Conservation (phyloP, 192 early-diverging fungal genomes). For the Coemansia reversa region DNA sequence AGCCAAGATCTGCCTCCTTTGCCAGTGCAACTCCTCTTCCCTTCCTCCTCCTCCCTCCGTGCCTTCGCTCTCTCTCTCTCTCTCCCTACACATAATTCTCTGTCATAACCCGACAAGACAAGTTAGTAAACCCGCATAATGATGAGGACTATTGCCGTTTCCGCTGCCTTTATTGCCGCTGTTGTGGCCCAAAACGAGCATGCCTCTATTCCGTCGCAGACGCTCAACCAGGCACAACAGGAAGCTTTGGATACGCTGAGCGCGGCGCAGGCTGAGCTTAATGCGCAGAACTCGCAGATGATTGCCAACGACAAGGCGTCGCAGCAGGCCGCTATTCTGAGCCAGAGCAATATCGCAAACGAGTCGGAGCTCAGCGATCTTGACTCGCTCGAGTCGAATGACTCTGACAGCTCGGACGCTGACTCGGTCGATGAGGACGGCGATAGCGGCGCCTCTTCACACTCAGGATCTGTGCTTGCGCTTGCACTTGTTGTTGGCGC, state of each 20-base stretch:
- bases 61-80: neutral
- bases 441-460: constrained; percentile 23
- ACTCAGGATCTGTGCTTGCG: constrained; percentile 41
- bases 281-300: constrained; percentile 38
- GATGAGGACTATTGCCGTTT: constrained; percentile 34
- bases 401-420: constrained; percentile 15
- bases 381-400: constrained; percentile 25
- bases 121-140: neutral
- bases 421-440: constrained; percentile 14
- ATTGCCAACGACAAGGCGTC: constrained; percentile 42
- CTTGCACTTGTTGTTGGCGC: constrained; percentile 33
- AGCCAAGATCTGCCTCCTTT: neutral
- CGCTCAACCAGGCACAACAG: constrained; percentile 43
- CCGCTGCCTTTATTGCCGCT: constrained; percentile 27
- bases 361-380: constrained; percentile 25
- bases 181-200: constrained; percentile 16
- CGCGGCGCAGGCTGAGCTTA: constrained; percentile 43
- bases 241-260: constrained; percentile 46
- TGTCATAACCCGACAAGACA: neutral
- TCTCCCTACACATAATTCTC: neutral
- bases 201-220: constrained; percentile 30
- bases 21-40: neutral
- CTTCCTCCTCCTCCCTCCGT: neutral
- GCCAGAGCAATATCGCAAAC: constrained; percentile 32
- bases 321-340: constrained; percentile 40